Evolutionary conservation across 2,329 filamentous ascomycete genomes (phyloP).

Genomic region (Cercospora zeae-maydis): DNA sequence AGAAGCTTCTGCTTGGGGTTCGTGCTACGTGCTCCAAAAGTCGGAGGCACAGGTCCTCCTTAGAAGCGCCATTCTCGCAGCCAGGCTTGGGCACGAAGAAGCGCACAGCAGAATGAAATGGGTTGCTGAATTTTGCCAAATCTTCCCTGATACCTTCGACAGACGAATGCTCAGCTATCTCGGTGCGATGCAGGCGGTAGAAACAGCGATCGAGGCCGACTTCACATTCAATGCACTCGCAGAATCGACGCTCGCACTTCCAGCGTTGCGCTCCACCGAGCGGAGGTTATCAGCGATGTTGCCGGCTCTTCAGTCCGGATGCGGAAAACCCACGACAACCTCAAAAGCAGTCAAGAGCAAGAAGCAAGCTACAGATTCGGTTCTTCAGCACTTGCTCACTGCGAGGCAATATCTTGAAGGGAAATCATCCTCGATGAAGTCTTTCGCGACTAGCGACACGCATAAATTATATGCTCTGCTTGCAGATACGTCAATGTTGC

Average conservation of each 20-base stretch:
- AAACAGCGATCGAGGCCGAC: conserved; percentile 56
- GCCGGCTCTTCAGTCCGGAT: not conserved
- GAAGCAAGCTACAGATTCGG: conserved; percentile 11
- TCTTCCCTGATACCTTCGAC: conserved; percentile 9
- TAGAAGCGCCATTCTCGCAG: conserved; percentile 12
- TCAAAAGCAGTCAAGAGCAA: conserved; percentile 4
- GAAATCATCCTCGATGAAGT: not conserved
- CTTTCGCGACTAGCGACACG: conserved; percentile 18
- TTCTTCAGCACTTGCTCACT: conserved; percentile 16
- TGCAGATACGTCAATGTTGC: conserved; percentile 62
- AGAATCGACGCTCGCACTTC: conserved; percentile 87
- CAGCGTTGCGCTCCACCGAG: conserved; percentile 52
- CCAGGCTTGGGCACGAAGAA: conserved; percentile 6
- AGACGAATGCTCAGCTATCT: conserved; percentile 15
- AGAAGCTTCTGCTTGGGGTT: not conserved
- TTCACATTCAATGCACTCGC: conserved; percentile 52
- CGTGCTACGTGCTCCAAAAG: conserved; percentile 19
- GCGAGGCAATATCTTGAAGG: conserved; percentile 22
- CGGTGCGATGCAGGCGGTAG: conserved; percentile 14
- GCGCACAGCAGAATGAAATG: not conserved
- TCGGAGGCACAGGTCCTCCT: conserved; percentile 11
- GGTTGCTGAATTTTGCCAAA: conserved; percentile 5
- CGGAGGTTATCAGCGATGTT: not conserved
- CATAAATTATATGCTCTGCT: conserved; percentile 58
- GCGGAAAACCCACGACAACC: conserved; percentile 2